A percentile compares a stretch with the other conserved stretches of the same genome.
These are phyloP conservation scores for Pascua sp. DNA, from an alignment of 1,284 basidiomycete genomes.

Conservation along the genomic window DNA sequence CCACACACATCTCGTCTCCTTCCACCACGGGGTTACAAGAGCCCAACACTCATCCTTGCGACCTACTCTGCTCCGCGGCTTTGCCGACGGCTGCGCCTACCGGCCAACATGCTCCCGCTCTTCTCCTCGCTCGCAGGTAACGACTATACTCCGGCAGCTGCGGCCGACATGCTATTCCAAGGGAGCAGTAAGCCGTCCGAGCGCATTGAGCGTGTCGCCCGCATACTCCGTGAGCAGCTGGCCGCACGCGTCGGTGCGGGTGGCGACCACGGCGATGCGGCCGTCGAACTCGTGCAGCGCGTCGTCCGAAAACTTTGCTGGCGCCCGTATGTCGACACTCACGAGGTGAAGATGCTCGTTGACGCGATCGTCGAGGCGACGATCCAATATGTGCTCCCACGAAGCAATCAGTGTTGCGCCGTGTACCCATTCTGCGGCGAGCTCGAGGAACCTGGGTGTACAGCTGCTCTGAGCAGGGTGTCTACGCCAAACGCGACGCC, in stretches of 20 bases:
- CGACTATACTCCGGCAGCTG: slow-evolving; percentile 63
- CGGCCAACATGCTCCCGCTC: slow-evolving; percentile 70
- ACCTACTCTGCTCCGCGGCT: slow-evolving; percentile 64
- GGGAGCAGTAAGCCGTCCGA: slow-evolving; percentile 22
- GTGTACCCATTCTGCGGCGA: slow-evolving; percentile 49
- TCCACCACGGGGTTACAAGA: slow-evolving; percentile 53
- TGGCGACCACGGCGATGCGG: slow-evolving; percentile 36
- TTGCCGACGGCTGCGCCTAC: slow-evolving; percentile 64
- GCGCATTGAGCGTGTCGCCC: slow-evolving; percentile 45
- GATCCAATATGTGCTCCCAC: slow-evolving; percentile 44
- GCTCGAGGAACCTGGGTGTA: slow-evolving; percentile 21
- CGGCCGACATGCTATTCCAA: slow-evolving; percentile 37
- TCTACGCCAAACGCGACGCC: slow-evolving; percentile 9
- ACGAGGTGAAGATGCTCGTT: slow-evolving; percentile 24
- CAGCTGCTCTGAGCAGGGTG: background rate
- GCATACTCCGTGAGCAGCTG: slow-evolving; percentile 40
- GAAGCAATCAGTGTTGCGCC: slow-evolving; percentile 27
- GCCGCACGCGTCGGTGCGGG: slow-evolving; percentile 1
- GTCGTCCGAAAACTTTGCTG: slow-evolving; percentile 37
- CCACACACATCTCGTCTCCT: slow-evolving; percentile 54
- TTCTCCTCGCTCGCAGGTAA: slow-evolving; percentile 83
- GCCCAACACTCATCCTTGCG: slow-evolving; percentile 51
- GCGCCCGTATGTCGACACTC: slow-evolving; percentile 27
- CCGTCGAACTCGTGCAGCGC: slow-evolving; percentile 37
- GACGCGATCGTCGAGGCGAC: slow-evolving; percentile 46